These are phyloP conservation scores for Termitomyces sp. DNA, from an alignment of 768 basidiomycete species.

Conservation along the genomic window DNA sequence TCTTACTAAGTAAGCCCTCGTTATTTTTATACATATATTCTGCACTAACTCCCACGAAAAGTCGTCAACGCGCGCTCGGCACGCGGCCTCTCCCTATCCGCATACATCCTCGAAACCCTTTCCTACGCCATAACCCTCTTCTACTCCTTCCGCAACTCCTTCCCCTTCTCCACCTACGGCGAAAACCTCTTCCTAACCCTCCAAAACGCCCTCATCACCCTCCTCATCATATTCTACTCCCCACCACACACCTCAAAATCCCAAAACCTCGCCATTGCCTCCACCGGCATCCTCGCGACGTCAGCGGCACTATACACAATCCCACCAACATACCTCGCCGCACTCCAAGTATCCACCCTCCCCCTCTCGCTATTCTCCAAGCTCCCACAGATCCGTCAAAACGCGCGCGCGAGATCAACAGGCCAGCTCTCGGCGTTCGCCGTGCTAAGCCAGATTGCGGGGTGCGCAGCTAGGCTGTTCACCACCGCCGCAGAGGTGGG, in stretches of 20 bases:
- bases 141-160: slow-evolving; percentile 81
- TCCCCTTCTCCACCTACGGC: slow-evolving; percentile 97
- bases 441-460: slow-evolving; percentile 81
- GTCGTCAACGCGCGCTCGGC: slow-evolving; percentile 76
- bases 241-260: slow-evolving; percentile 28
- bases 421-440: slow-evolving; percentile 95
- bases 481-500: slow-evolving; percentile 90
- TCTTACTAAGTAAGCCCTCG: slow-evolving; percentile 71
- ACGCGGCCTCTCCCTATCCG: slow-evolving; percentile 81
- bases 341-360: slow-evolving; percentile 83
- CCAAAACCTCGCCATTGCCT: slow-evolving; percentile 30
- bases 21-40: neutral
- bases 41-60: slow-evolving; percentile 23
- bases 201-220: slow-evolving; percentile 85
- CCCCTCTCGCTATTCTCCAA: slow-evolving; percentile 93
- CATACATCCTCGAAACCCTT: slow-evolving; percentile 88
- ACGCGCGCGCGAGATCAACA: slow-evolving; percentile 71
- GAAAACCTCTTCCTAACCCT: slow-evolving; percentile 93
- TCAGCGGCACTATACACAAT: slow-evolving; percentile 43
- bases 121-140: slow-evolving; percentile 87
- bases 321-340: slow-evolving; percentile 51
- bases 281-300: slow-evolving; percentile 27
- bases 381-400: slow-evolving; percentile 89
- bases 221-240: slow-evolving; percentile 76
- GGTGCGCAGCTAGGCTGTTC: slow-evolving; percentile 90